A percentile compares a stretch with the other conserved stretches of the same genome.
These are phyloP conservation scores for Xanthoconium stramineum DNA, from an alignment of 768 basidiomycete species.

Conservation along the genomic window DNA sequence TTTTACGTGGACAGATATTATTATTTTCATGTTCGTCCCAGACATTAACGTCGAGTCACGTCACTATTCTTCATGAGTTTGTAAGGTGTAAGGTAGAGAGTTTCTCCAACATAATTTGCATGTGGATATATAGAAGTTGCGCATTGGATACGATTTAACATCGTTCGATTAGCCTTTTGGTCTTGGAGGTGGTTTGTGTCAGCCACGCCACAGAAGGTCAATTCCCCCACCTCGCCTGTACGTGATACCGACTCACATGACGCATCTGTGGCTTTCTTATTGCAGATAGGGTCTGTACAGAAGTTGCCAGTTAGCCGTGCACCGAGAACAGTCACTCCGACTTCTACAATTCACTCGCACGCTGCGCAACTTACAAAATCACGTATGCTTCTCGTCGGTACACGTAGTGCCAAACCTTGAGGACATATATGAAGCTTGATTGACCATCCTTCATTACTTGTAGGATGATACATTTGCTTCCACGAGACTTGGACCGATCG, in stretches of 20 bases:
- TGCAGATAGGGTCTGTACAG: not conserved
- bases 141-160: not conserved
- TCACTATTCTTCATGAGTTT: constrained; percentile 14
- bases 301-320: too few relatives aligned
- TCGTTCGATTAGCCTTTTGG: not conserved
- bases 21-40: constrained; percentile 22
- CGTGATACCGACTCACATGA: not conserved
- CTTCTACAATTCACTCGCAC: not conserved
- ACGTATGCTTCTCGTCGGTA: not conserved
- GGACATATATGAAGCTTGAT: not conserved
- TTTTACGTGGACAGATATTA: constrained; percentile 30
- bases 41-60: constrained; percentile 14
- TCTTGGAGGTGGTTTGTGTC: not conserved
- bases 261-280: not conserved
- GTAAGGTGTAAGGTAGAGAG: constrained; percentile 5
- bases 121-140: constrained; percentile 2
- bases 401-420: not conserved
- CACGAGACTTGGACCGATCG: not conserved
- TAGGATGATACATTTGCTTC: not conserved
- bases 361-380: not conserved
- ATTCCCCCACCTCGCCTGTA: not conserved
- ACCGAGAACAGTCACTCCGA: too few relatives aligned
- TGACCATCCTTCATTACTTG: not conserved
- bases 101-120: constrained; percentile 10
- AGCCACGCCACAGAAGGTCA: not conserved